Evolutionary conservation across 2,329 filamentous ascomycete species (phyloP).

Genomic region (Ascosphaera apis): DNA sequence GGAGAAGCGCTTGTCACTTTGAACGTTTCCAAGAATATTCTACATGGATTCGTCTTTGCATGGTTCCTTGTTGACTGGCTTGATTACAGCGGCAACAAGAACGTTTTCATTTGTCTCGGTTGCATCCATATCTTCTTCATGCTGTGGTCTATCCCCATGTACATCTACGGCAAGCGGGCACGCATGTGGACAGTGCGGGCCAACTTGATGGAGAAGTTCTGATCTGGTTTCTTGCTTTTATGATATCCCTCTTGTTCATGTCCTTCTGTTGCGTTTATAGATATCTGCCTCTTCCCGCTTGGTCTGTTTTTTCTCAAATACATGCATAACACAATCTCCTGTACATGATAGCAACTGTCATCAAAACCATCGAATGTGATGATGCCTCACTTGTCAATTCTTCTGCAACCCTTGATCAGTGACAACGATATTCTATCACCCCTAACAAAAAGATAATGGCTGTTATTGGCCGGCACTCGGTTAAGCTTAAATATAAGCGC

Average conservation of each 20-base stretch:
- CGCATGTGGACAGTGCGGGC: constrained; percentile 84
- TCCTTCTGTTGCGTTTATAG: background rate
- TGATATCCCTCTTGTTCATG: background rate
- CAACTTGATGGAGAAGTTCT: constrained; percentile 67
- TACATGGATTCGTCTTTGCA: constrained; percentile 74
- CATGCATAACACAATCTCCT: background rate
- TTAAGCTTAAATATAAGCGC: too few relatives aligned
- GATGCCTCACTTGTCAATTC: too few relatives aligned
- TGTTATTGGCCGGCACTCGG: too few relatives aligned
- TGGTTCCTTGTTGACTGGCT: constrained; percentile 79
- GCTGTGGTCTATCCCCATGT: constrained; percentile 66
- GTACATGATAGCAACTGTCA: background rate
- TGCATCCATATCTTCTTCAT: constrained; percentile 62
- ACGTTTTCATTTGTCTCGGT: constrained; percentile 62
- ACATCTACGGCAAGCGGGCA: constrained; percentile 72
- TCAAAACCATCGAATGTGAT: too few relatives aligned
- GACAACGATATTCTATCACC: too few relatives aligned
- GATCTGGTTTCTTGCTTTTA: constrained; percentile 5
- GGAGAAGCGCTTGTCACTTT: constrained; percentile 84
- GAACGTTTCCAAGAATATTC: constrained; percentile 83
- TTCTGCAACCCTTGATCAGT: too few relatives aligned
- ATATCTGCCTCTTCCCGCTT: background rate
- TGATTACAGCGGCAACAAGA: constrained; percentile 46
- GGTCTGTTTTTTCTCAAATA: background rate
- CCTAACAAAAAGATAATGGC: too few relatives aligned